Evolutionary conservation across 805 yeast genomes (phyloP).

Genomic region (Wickerhamomyces pijperi): DNA sequence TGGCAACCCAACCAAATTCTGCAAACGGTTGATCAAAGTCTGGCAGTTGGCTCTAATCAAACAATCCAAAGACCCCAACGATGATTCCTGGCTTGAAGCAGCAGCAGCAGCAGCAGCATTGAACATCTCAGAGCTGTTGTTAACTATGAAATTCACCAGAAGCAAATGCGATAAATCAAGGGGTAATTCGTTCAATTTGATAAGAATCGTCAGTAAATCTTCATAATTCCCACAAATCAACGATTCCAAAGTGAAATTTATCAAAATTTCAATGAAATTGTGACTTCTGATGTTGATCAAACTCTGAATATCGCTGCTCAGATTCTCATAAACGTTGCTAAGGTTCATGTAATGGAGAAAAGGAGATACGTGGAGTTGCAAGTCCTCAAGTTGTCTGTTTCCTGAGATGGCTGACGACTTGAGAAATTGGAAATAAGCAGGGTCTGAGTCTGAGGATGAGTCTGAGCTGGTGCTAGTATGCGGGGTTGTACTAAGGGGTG

Average conservation of each 20-base stretch:
- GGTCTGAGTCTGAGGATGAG: too few relatives aligned
- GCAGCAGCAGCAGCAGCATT: too few relatives aligned
- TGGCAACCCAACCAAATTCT: not conserved
- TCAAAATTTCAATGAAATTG: too few relatives aligned
- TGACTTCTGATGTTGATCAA: not conserved
- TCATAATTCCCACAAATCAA: not conserved
- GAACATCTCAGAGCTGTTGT: not conserved
- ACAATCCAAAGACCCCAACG: too few relatives aligned
- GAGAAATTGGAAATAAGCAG: too few relatives aligned
- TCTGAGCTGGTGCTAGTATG: too few relatives aligned
- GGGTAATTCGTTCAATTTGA: not conserved
- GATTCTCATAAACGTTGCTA: not conserved
- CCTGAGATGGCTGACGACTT: not conserved
- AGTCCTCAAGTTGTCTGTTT: not conserved
- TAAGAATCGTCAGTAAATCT: not conserved
- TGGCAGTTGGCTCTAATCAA: not conserved
- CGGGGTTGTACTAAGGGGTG: too few relatives aligned
- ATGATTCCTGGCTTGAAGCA: too few relatives aligned
- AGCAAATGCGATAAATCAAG: not conserved
- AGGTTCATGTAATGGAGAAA: not conserved
- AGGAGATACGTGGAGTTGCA: not conserved
- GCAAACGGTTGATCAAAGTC: not conserved
- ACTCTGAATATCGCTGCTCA: not conserved
- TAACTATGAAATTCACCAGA: not conserved
- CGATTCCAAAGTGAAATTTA: not conserved